Evolutionary conservation across 495 filamentous ascomycete genomes (phyloP), one percentile per base, ranked within the genome.

Genomic region (Hypoxylon lenormandii): DNA sequence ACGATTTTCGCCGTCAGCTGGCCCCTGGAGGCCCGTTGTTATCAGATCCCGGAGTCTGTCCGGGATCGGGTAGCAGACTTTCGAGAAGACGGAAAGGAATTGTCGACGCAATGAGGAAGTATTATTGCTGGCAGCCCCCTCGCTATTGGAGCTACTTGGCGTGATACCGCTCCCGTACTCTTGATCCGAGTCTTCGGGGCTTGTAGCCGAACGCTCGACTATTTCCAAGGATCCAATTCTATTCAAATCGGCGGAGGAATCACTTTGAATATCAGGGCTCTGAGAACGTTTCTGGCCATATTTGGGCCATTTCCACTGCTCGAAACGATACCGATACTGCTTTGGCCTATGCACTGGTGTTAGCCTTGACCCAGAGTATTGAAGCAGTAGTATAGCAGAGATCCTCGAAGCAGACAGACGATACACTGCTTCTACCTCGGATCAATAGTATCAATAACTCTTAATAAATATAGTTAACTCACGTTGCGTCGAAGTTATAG

Each of bases 401-500:
- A 33, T 11, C 10, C 30, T 33, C 30, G 10, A 33, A 3, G 10
- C 10, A 33, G 30, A 33, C 10, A 33, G 30, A 33, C 6, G 4
- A 33, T 33, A 3, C 6, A 8, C 30, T 26, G 23, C 23, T 26
- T 26, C 2, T 26, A 5, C 23, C 23, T 26, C 5, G 5, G 23
- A 26, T 26, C 23, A 26, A 26, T 26, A 26, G 23, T 33, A 3
- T 1, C 6, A 1, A 33, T 33, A 8, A 33, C 30, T 33, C 30
- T 33, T 11, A 33, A 33, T 21, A 37, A 28, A 18, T 8, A 28
- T 10, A 22, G 51, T 18, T 23, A 6, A 53, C 76, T 45, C 30
- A 79, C 77, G 70, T 73, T 28, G 77, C 66, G 11, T 26, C 51
- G 59, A 80, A 79, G 7, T 23, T 30, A 23, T 76, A 19, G 7